Evolutionary conservation across 2,329 filamentous ascomycete species (phyloP).

Genomic region (Talaromyces funiculosus): DNA sequence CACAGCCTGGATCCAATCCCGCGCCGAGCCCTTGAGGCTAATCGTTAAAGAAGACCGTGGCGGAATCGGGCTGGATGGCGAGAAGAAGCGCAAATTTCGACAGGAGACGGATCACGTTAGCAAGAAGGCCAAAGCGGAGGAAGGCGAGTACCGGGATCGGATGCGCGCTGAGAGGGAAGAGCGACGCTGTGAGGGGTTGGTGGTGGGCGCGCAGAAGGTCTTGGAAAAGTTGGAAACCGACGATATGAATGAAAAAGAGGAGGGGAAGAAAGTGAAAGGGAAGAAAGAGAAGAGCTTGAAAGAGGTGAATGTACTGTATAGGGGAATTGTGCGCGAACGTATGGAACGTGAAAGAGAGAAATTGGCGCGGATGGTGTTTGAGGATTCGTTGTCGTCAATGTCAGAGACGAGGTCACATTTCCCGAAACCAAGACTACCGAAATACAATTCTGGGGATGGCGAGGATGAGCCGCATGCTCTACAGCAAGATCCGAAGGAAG

Average conservation of each 20-base stretch:
- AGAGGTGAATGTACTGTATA: conserved; percentile 71
- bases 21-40: conserved; percentile 69
- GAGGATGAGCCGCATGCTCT: conserved; percentile 49
- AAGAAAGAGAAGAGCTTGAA: conserved; percentile 49
- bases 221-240: conserved; percentile 66
- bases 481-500: conserved; percentile 50
- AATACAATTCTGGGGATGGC: conserved; percentile 30
- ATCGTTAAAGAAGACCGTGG: conserved; percentile 71
- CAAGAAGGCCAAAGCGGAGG: conserved; percentile 60
- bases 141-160: conserved; percentile 67
- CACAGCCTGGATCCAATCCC: conserved; percentile 27
- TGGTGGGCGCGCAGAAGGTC: conserved; percentile 74
- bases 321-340: conserved; percentile 64
- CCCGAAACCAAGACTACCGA: conserved; percentile 48
- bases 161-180: conserved; percentile 66
- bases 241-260: neutral
- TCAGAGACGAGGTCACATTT: conserved; percentile 28
- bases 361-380: conserved; percentile 28
- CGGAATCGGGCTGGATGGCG: conserved; percentile 77
- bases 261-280: neutral
- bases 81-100: conserved; percentile 69
- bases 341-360: conserved; percentile 51
- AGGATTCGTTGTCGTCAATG: conserved; percentile 22
- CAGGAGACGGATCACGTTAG: conserved; percentile 47
- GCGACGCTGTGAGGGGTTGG: conserved; percentile 61